Percentiles rank a stretch among this genome's conserved stretches.
Evolutionary conservation across 768 basidiomycete genomes (phyloP).

Genomic region (Leccinum olivaceopallidum): DNA sequence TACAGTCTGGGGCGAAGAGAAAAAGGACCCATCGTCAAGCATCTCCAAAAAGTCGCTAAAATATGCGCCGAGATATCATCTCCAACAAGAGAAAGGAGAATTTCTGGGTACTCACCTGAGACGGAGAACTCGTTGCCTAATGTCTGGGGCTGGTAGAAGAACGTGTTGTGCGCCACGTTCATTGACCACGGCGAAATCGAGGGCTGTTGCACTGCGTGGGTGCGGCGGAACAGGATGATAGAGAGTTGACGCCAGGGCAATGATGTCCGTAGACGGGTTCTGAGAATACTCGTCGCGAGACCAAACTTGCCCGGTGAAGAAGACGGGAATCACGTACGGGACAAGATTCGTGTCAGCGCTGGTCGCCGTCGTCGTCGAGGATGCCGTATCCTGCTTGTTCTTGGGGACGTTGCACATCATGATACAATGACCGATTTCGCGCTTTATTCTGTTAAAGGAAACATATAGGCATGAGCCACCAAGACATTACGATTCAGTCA

Average conservation of each 20-base stretch:
- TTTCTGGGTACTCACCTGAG: slow-evolving; percentile 57
- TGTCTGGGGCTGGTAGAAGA: slow-evolving; percentile 70
- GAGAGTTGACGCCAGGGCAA: too few relatives aligned
- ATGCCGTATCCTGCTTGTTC: slow-evolving; percentile 40
- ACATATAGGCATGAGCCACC: too few relatives aligned
- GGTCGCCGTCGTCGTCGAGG: slow-evolving; percentile 16
- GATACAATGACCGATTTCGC: slow-evolving; percentile 95
- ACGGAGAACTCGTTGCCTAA: slow-evolving; percentile 84
- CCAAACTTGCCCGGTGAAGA: not conserved
- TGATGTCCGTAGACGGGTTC: slow-evolving; percentile 24
- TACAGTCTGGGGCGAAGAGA: slow-evolving; percentile 49
- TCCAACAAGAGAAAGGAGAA: not conserved
- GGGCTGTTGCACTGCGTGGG: slow-evolving; percentile 19
- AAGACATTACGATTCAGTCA: too few relatives aligned
- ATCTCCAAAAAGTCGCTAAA: not conserved
- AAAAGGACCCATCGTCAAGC: slow-evolving; percentile 82
- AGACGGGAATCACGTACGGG: slow-evolving; percentile 20
- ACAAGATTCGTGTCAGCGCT: slow-evolving; percentile 32
- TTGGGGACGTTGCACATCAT: slow-evolving; percentile 75
- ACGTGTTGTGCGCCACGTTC: slow-evolving; percentile 48
- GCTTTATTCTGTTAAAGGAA: slow-evolving; percentile 68
- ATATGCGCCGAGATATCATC: not conserved
- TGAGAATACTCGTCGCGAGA: not conserved
- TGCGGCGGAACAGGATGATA: not conserved
- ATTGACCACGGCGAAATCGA: slow-evolving; percentile 55